Evolutionary conservation across 495 filamentous ascomycete species (phyloP).

Genomic region (Penicillium macrosclerotiorum): DNA sequence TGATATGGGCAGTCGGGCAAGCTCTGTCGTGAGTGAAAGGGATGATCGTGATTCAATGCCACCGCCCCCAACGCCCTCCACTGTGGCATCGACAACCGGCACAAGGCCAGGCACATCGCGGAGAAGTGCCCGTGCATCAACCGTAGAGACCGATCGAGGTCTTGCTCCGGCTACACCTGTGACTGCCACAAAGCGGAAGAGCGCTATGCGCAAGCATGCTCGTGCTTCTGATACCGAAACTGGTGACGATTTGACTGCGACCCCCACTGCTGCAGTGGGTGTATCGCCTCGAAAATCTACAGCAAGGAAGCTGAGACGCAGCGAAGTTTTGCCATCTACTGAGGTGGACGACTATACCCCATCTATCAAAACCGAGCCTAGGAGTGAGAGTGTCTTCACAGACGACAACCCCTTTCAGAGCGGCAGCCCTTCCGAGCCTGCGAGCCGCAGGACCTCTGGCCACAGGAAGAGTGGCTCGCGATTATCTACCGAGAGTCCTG

Average conservation of each 20-base stretch:
- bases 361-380: slow-evolving; percentile 35
- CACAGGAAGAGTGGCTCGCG: slow-evolving; percentile 48
- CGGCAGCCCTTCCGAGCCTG: slow-evolving; percentile 58
- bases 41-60: slow-evolving; percentile 44
- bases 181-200: slow-evolving; percentile 29
- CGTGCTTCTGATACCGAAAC: slow-evolving; percentile 52
- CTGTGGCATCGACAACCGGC: slow-evolving; percentile 43
- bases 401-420: slow-evolving; percentile 95
- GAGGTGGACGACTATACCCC: slow-evolving; percentile 37
- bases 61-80: slow-evolving; percentile 47
- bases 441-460: slow-evolving; percentile 29
- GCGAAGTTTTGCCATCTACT: slow-evolving; percentile 52
- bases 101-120: slow-evolving; percentile 38
- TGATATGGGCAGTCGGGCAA: slow-evolving; percentile 63
- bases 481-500: slow-evolving; percentile 34
- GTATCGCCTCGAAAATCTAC: slow-evolving; percentile 42
- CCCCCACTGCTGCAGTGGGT: slow-evolving; percentile 29
- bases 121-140: slow-evolving; percentile 37
- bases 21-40: slow-evolving; percentile 44
- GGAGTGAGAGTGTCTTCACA: slow-evolving; percentile 64
- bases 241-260: slow-evolving; percentile 35
- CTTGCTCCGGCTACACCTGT: slow-evolving; percentile 31
- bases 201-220: slow-evolving; percentile 48
- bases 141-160: slow-evolving; percentile 36
- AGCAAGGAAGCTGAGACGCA: slow-evolving; percentile 50